Base-by-base conservation (phyloP, 2,329 filamentous ascomycete genomes). In the Raffaelea deltoideospora region DNA sequence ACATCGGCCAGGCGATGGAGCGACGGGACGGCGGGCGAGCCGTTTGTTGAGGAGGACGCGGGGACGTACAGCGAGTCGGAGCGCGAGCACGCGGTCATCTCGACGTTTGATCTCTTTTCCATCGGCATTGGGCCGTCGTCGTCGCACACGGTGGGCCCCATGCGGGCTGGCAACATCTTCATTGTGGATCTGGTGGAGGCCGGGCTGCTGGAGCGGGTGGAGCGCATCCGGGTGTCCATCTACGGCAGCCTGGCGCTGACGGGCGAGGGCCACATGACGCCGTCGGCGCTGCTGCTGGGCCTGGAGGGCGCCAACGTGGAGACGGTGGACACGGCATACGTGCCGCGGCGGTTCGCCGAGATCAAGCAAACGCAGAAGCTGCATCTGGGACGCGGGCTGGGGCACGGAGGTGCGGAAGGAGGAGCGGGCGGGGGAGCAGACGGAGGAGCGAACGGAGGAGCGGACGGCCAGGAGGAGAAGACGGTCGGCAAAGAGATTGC, bases 151-250 rank as follows among this genome's bases (percentile, higher is more conserved):
- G 64, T 67, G 19, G 64, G 64, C 1, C 64, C 64, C 15, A 67
- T 67, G 64, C 60, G 64, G 15, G 64, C 64, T 7, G 63, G 64
- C 24, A 65, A 64, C 45, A 67, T 67, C 44, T 67, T 67, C 42
- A 57, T 67, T 18, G 53, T 59, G 14, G 64, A 67, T 38, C 49
- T 67, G 10, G 53, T 55, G 31, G 62, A 67, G 38, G 62, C 63
- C 17, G 55, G 54, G 15, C 47, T 67, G 3, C 49, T 67, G 34
- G 52, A 57, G 14, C 58, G 58, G 39, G 63, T 66, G 34, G 49
- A 63, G 47, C 61, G 56, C 45, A 65, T 67, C 35, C 60, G 59
- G 5, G 57, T 67, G 19, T 57, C 60, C 8, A 58, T 67, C 32
- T 67, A 66, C 41, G 64, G 64, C 31, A 67, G 63, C 44, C 52